Conservation (phyloP, 2,329 filamentous ascomycete genomes). For the Microdochium trichocladiopsis region DNA sequence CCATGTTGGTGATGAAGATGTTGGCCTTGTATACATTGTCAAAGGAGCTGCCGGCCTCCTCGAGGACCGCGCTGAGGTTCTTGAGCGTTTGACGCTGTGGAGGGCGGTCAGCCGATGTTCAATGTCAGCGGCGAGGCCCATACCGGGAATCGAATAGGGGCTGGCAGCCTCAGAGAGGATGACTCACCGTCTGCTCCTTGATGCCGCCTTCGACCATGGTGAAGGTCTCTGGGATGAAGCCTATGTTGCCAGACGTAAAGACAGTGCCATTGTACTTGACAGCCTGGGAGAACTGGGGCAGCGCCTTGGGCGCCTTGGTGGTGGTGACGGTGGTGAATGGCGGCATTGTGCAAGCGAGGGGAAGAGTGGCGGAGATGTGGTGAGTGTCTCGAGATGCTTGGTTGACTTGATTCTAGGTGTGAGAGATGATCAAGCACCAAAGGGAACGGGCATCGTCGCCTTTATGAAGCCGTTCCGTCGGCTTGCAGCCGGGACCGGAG, state of each 20-base stretch:
- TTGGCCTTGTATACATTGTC: constrained; percentile 64
- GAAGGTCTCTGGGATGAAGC: constrained; percentile 32
- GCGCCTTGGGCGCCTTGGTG: constrained; percentile 39
- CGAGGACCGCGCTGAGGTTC: constrained; percentile 63
- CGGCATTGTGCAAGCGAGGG: neutral
- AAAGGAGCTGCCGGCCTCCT: constrained; percentile 59
- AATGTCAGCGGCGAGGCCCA: no score
- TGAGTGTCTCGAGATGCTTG: no score
- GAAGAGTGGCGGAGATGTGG: no score
- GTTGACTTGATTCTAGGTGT: no score
- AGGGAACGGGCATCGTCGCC: no score
- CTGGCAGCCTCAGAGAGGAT: no score
- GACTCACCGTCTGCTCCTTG: constrained; percentile 54
- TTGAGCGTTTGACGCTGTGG: constrained; percentile 55
- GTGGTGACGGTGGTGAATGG: constrained; percentile 25
- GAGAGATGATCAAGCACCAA: no score
- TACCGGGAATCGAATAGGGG: no score
- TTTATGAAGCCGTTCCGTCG: no score
- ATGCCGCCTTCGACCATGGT: constrained; percentile 58
- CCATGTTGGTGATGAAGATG: constrained; percentile 69
- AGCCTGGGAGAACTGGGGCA: constrained; percentile 53
- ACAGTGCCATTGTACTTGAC: constrained; percentile 23
- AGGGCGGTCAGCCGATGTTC: neutral
- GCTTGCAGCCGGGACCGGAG: no score
- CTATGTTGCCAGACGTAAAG: neutral